Conservation (phyloP, 2,329 filamentous ascomycete species). For the Tolypocladium ovalisporum region DNA sequence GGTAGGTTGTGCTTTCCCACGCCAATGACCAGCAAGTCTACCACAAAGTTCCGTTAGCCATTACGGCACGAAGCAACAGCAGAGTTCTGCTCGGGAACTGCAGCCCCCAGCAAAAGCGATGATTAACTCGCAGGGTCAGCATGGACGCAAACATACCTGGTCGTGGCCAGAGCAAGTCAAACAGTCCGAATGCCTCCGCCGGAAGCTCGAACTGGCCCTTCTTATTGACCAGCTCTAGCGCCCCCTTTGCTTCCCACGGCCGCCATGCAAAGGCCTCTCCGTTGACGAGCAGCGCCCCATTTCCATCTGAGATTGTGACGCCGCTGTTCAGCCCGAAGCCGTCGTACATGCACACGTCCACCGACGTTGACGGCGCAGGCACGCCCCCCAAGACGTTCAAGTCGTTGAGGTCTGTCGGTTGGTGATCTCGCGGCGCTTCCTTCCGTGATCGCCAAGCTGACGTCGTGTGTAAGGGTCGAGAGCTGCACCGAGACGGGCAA, state of each 20-base stretch:
- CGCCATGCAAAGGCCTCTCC: constrained; percentile 85
- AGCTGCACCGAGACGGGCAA: neutral
- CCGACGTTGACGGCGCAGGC: constrained; percentile 66
- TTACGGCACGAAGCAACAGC: neutral
- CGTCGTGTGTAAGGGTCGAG: constrained; percentile 6
- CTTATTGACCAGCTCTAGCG: constrained; percentile 50
- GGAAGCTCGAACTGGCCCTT: constrained; percentile 76
- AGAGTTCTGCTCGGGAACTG: neutral
- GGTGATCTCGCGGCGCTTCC: constrained; percentile 19
- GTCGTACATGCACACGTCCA: constrained; percentile 71
- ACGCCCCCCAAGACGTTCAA: constrained; percentile 71
- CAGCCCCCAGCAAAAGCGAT: neutral
- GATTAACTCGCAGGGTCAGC: neutral
- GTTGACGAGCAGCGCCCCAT: constrained; percentile 67
- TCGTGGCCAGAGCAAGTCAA: constrained; percentile 75
- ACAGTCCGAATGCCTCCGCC: constrained; percentile 58
- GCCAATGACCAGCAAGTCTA: constrained; percentile 84
- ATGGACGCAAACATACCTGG: constrained; percentile 51
- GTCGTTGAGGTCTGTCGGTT: constrained; percentile 53
- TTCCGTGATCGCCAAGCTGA: constrained; percentile 7
- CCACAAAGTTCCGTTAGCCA: neutral
- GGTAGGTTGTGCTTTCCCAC: constrained; percentile 67
- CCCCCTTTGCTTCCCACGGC: constrained; percentile 55
- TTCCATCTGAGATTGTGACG: constrained; percentile 54
- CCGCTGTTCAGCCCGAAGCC: constrained; percentile 86